Evolutionary conservation across 75 land plant genomes (phyloP), one percentile per base, ranked within the genome.

Genomic region (Picea glauca): DNA sequence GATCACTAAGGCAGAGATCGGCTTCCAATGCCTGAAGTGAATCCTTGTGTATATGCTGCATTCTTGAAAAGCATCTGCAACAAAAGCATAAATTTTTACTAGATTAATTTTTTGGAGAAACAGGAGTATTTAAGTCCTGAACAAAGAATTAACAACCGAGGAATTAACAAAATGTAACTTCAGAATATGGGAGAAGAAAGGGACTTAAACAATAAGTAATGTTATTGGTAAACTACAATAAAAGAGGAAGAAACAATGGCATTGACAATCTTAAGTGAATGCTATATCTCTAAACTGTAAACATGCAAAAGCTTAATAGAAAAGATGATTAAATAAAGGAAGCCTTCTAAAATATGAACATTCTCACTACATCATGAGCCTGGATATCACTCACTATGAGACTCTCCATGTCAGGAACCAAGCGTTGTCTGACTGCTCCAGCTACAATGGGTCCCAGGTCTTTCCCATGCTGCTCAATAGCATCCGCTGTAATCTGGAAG

Each of bases 21-120:
- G 43, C 73, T 70, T 70, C 26, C 58, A 56, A 74, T 60, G 46
- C 80, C 89, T 72, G 92, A 83, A 62, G 82, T 77, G 66, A 88
- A 90, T 26, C 92, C 92, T 78, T 90, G 79, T 33, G 92, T 84
- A 60, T 90, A 90, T 59, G 90, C 86, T 64, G 90, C 83, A 81
- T 90, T 88, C 83, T 88, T 88, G 74, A 83, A 84, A 4, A 72
- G 76, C 76, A 80, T 85, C 92, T 90, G 90, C 87, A 83, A 81
- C n/a, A 31, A 30, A 58, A 32, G 31, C 26, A 58, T 5, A 46
- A 58, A 43, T 21, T 43, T 50, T 23, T 7, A 54, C 17, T 33
- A 58, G 3, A 18, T 70, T 70, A 20, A 70, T 15, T 70, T 35
- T 35, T 43, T 43, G 9, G n/a, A 6, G 21, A 21, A 2, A 20